A percentile compares a stretch with the other conserved stretches of the same genome.
phyloP scores from a whole-genome alignment of 345 rosid genomes.

The Ailanthus altissimus region DNA sequence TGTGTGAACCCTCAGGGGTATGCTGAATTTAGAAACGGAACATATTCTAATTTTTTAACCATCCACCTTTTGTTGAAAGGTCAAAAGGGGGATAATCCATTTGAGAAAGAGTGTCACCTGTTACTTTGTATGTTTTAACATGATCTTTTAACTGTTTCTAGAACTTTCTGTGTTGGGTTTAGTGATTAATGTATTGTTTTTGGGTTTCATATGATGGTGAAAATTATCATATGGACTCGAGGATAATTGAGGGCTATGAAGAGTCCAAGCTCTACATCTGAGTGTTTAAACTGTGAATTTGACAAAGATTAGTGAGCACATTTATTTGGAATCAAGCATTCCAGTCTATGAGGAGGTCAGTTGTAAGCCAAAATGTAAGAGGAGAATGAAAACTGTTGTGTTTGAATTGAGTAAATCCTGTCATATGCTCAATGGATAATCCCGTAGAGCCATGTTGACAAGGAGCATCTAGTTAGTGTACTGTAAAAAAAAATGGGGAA shows the following conservation, averaged over 20 bases:
- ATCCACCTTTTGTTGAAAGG: neutral
- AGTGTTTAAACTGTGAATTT: neutral
- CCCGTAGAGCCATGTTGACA: neutral
- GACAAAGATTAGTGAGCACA: neutral
- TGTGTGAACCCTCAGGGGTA: neutral
- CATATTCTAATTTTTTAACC: neutral
- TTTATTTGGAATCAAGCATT: neutral
- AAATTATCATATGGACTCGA: neutral
- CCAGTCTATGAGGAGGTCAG: neutral
- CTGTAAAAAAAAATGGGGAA: neutral
- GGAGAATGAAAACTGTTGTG: neutral
- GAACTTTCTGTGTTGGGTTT: neutral
- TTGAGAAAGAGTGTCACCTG: neutral
- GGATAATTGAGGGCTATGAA: neutral
- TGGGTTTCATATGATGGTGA: too few species aligned
- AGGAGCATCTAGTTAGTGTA: neutral
- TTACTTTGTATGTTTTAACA: neutral
- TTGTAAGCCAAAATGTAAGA: neutral
- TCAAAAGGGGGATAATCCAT: neutral
- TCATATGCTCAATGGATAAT: neutral
- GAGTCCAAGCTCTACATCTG: neutral
- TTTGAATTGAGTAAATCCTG: neutral
- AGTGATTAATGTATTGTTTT: too few species aligned
- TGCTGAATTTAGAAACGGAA: neutral
- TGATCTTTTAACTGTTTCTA: neutral